Percentiles rank a stretch among this genome's conserved stretches.
These are phyloP conservation scores for Vigna angularis DNA, from an alignment of 306 rosid genomes.

Conservation along the genomic window DNA sequence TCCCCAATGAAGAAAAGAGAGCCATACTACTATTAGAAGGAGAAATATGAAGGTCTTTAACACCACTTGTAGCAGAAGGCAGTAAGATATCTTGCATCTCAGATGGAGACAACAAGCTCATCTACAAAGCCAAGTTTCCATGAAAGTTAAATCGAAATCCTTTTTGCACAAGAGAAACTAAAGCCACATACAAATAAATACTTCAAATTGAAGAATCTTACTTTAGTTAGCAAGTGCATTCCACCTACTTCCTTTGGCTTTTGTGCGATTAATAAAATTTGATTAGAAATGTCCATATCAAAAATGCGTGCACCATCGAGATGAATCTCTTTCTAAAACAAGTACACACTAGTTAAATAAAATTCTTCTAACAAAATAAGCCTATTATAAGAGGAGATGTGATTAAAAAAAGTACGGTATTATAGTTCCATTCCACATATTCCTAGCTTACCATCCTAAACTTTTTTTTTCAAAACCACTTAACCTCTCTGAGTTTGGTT, in stretches of 20 bases:
- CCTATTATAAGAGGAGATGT: not conserved
- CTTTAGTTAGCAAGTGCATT: slow-evolving; percentile 65
- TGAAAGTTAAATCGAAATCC: slow-evolving; percentile 33
- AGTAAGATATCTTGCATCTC: slow-evolving; percentile 80
- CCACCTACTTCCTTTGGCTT: slow-evolving; percentile 67
- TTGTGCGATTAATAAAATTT: slow-evolving; percentile 74
- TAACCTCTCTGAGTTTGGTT: not conserved
- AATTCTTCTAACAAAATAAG: slow-evolving; percentile 4
- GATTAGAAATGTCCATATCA: slow-evolving; percentile 71
- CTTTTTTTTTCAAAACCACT: not conserved
- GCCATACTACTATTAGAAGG: slow-evolving; percentile 64
- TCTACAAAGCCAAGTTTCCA: slow-evolving; percentile 56
- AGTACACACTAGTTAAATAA: slow-evolving; percentile 45
- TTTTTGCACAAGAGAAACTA: slow-evolving; percentile 24
- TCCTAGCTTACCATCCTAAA: not conserved
- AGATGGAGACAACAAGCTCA: slow-evolving; percentile 82
- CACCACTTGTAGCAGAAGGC: slow-evolving; percentile 59
- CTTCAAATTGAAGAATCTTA: slow-evolving; percentile 49
- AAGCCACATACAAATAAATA: slow-evolving; percentile 25
- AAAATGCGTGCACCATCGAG: slow-evolving; percentile 73
- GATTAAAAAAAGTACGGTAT: not conserved
- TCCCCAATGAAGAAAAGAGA: slow-evolving; percentile 73
- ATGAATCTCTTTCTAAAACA: slow-evolving; percentile 65
- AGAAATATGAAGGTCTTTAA: slow-evolving; percentile 78
- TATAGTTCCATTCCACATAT: not conserved